These are phyloP conservation scores for Ascomycota sp. DNA, from an alignment of 2,329 filamentous ascomycete species.

Conservation along the genomic window DNA sequence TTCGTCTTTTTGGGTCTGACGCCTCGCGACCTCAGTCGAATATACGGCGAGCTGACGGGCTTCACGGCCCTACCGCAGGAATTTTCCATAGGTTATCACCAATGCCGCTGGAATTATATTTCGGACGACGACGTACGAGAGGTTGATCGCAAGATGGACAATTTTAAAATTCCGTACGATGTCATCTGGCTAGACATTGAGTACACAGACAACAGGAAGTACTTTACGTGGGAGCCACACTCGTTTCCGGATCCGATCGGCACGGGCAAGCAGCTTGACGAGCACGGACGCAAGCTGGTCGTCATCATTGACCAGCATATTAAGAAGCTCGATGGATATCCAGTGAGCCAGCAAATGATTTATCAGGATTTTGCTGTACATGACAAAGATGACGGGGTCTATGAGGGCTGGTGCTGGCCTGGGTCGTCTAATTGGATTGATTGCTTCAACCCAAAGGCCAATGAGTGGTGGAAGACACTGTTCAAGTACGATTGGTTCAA, in stretches of 20 bases:
- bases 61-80: slow-evolving; percentile 81
- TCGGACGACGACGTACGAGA: slow-evolving; percentile 94
- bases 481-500: slow-evolving; percentile 82
- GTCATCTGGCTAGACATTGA: slow-evolving; percentile 98
- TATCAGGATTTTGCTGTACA: slow-evolving; percentile 66
- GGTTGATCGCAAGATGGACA: slow-evolving; percentile 91
- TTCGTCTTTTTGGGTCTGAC: slow-evolving; percentile 89
- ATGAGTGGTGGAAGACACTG: slow-evolving; percentile 75
- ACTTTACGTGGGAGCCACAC: slow-evolving; percentile 90
- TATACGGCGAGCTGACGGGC: slow-evolving; percentile 78
- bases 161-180: slow-evolving; percentile 87
- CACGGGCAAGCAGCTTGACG: slow-evolving; percentile 77
- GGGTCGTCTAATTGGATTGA: slow-evolving; percentile 94
- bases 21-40: slow-evolving; percentile 60
- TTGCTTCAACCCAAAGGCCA: slow-evolving; percentile 79
- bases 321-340: slow-evolving; percentile 71
- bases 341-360: slow-evolving; percentile 60
- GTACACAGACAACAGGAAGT: slow-evolving; percentile 91
- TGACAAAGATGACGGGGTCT: slow-evolving; percentile 76
- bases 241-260: slow-evolving; percentile 69
- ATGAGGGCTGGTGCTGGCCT: slow-evolving; percentile 98
- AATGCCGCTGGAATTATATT: slow-evolving; percentile 98
- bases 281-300: slow-evolving; percentile 74
- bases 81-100: slow-evolving; percentile 84
- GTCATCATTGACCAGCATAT: slow-evolving; percentile 95